Evolutionary conservation across 495 filamentous ascomycete genomes (phyloP).

Genomic region (Platismatia glauca): DNA sequence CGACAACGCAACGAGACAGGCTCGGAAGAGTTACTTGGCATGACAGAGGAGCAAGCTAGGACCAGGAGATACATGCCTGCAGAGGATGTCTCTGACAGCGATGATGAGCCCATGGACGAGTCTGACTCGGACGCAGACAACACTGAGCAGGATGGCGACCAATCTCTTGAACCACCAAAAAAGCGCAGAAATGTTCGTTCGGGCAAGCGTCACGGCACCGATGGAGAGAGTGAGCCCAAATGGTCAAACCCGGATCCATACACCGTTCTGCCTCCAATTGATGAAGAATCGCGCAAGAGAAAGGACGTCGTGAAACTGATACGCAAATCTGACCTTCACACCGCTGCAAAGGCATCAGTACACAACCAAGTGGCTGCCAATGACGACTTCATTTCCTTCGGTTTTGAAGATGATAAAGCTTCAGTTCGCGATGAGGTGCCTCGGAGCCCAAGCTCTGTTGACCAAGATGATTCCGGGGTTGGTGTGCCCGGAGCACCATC

Average conservation of each 20-base stretch:
- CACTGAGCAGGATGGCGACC: constrained; percentile 5
- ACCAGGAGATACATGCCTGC: constrained; percentile 38
- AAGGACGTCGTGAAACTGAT: constrained; percentile 81
- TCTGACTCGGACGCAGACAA: constrained; percentile 38
- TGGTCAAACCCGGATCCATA: constrained; percentile 96
- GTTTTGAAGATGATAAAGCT: constrained; percentile 46
- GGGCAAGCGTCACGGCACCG: constrained; percentile 31
- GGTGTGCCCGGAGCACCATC: constrained; percentile 27
- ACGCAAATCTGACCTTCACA: constrained; percentile 62
- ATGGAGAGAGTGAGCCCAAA: constrained; percentile 48
- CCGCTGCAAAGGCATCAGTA: constrained; percentile 31
- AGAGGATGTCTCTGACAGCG: constrained; percentile 61
- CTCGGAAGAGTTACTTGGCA: constrained; percentile 30
- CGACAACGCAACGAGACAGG: constrained; percentile 30
- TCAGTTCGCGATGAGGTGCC: constrained; percentile 12
- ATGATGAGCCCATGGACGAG: constrained; percentile 59
- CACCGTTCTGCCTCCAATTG: constrained; percentile 66
- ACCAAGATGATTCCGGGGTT: constrained; percentile 4
- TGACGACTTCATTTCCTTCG: constrained; percentile 79
- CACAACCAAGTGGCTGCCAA: constrained; percentile 50
- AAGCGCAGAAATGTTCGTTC: constrained; percentile 44
- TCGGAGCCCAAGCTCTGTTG: constrained; percentile 3
- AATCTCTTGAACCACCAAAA: constrained; percentile 31
- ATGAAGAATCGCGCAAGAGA: constrained; percentile 55
- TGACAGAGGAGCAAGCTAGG: constrained; percentile 24